A percentile compares a stretch with the other conserved stretches of the same genome.
phyloP scores from a whole-genome alignment of 805 yeast species.

The Wickerhamomyces hampshirensis region DNA sequence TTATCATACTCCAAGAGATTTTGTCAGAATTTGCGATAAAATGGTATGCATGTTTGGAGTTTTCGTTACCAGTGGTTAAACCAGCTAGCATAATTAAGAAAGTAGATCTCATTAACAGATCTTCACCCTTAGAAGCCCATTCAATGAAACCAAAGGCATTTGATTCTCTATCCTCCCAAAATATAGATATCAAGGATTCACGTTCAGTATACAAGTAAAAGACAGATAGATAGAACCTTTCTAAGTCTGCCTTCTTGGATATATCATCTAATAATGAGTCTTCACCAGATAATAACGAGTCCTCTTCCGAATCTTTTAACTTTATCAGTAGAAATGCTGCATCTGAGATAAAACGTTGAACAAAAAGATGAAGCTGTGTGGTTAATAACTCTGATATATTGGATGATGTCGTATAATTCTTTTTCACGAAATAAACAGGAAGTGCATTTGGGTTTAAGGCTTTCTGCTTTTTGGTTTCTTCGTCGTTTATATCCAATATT shows the following conservation, averaged over 20 bases:
- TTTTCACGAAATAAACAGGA: constrained; percentile 18
- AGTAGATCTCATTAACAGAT: constrained; percentile 76
- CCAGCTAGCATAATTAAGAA: constrained; percentile 77
- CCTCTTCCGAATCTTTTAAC: constrained; percentile 72
- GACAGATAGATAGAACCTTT: constrained; percentile 75
- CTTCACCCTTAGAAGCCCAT: constrained; percentile 85
- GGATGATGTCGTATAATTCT: constrained; percentile 18
- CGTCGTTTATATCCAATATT: constrained; percentile 45
- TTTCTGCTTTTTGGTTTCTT: constrained; percentile 33
- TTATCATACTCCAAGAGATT: constrained; percentile 53
- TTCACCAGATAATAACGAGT: constrained; percentile 55
- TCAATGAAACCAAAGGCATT: constrained; percentile 73
- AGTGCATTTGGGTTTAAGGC: constrained; percentile 18
- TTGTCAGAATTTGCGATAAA: constrained; percentile 36
- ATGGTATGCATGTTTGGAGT: constrained; percentile 47
- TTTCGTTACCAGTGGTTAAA: constrained; percentile 54
- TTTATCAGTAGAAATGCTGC: constrained; percentile 63
- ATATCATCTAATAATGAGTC: constrained; percentile 55
- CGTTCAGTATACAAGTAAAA: constrained; percentile 64
- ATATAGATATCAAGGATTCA: constrained; percentile 48
- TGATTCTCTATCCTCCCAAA: constrained; percentile 67
- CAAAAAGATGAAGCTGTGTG: constrained; percentile 43
- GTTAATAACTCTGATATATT: constrained; percentile 29
- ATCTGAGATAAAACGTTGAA: constrained; percentile 52
- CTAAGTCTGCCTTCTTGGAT: constrained; percentile 76